Evolutionary conservation across 305 asterid species (phyloP), one percentile per base, ranked within the genome.

Genomic region (Fraxinus sp.): DNA sequence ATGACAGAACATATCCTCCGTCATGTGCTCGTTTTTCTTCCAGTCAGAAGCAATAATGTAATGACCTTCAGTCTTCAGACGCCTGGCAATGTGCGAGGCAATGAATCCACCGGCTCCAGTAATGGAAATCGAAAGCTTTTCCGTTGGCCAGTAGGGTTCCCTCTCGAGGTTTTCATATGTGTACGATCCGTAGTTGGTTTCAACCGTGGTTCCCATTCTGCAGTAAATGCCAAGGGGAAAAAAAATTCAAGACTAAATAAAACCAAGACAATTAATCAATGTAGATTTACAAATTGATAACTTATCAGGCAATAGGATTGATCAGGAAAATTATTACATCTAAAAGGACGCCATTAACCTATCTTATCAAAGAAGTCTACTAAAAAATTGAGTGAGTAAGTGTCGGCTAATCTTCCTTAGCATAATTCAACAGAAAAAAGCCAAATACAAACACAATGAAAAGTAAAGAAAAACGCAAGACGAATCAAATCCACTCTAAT

Each of bases 1-100:
- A 77, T 95, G 80, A 79, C 98, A 95, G 92, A 95, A 95, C 98
- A 95, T 95, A 84, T 95, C 97, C 87, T 92, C 98, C 0, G 97
- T 82, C 98, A 95, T 95, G 89, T 95, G 98, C 91, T 95, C 98
- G 26, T 95, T 95, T 83, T 92, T 93, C 90, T 95, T 95, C 98
- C 97, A 95, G 89, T 95, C 98, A 0, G 98, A 95, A 79, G 98
- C 98, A 78, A 95, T 95, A 75, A 95, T 86, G 86, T 93, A 91
- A 80, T 95, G 98, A 33, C 98, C 98, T 86, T 95, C 98, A 0
- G 85, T 90, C 89, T 91, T 93, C 87, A 93, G 83, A 82, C 97
- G 95, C 87, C 98, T 86, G 0, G 98, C 98, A 4, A 93, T 93
- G 82, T 93, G 98, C 5, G 98, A 93, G 30, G 97, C 98, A 80